Evolutionary conservation across 1,284 basidiomycete genomes (phyloP).

Genomic region (Sutorius eximius): DNA sequence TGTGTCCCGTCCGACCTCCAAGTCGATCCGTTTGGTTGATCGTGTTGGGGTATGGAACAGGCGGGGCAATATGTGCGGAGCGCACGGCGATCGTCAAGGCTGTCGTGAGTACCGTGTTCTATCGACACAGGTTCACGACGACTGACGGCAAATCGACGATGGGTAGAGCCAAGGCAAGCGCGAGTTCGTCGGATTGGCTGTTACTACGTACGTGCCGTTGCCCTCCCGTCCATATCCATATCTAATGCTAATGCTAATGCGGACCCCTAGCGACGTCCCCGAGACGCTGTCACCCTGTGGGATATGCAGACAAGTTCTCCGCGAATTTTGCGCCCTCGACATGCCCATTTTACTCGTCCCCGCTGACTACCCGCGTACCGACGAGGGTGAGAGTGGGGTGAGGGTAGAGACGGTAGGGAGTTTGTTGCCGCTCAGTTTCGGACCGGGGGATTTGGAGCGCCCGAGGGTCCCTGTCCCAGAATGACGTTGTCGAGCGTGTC

Average conservation of each 20-base stretch:
- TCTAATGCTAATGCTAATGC: not conserved
- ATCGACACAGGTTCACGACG: too few species aligned
- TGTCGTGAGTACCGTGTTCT: constrained; percentile 52
- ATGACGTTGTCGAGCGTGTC: too few species aligned
- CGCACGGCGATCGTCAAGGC: constrained; percentile 87
- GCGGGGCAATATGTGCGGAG: constrained; percentile 84
- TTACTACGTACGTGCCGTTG: constrained; percentile 55
- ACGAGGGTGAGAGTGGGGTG: not conserved
- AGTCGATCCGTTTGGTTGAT: too few species aligned
- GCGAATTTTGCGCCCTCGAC: constrained; percentile 80
- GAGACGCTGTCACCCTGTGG: constrained; percentile 79
- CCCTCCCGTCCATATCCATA: not conserved
- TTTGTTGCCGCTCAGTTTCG: constrained; percentile 86
- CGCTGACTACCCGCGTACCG: constrained; percentile 56
- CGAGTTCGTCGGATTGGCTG: constrained; percentile 70
- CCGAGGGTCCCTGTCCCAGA: constrained; percentile 1
- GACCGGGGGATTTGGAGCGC: constrained; percentile 51
- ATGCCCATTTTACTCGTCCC: constrained; percentile 81
- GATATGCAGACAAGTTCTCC: constrained; percentile 87
- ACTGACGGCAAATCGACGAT: too few species aligned
- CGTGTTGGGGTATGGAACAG: constrained; percentile 35
- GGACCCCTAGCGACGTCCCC: constrained; percentile 57
- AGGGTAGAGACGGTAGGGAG: constrained; percentile 64
- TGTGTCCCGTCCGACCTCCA: constrained; percentile 28
- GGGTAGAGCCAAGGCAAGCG: constrained; percentile 74